Base-by-base conservation (phyloP, 2,329 filamentous ascomycete species). In the Colletotrichum noveboracense region DNA sequence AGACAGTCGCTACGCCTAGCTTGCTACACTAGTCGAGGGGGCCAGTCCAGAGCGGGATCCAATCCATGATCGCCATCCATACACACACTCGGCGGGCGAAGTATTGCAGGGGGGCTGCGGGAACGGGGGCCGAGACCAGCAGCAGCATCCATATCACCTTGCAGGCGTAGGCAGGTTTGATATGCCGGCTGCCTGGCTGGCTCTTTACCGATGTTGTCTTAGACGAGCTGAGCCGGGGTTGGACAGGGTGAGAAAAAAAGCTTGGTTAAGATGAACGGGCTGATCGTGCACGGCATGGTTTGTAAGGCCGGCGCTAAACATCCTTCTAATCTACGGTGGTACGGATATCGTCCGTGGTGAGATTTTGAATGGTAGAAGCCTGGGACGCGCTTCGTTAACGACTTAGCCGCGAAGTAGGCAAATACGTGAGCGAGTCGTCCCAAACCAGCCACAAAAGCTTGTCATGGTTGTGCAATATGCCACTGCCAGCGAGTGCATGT, bases 381-480 rank as follows among this genome's bases (percentile, higher is more conserved):
- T 24, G 14, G n/a, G 10, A 18, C 28, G 68, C 72, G 62, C 61
- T 72, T 72, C 28, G 30, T 66, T 43, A 21, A 60, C 61, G 55
- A 55, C 30, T 32, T 62, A 75, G 61, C 62, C 60, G 52, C 67
- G 28, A 66, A 36, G 30, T 38, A 34, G 43, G 43, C n/a, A 52
- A 52, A 52, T 7, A 52, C n/a, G 43, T 10, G 36, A 26, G 66
- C 30, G 30, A 71, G 21, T 10, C 34, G 34, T 16, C 16, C 61
- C 36, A 64, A 21, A 32, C 38, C 72, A 75, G 73, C 69, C 62
- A 75, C 72, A 12, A 75, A 72, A 72, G 73, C 73, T 75, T 72
- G 62, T 72, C 32, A 18, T 56, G 55, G 26, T 28, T n/a, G 56
- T 9, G 21, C 32, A 32, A 12, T 14, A 28, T 52, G 38, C 38